Conservation (phyloP, 768 basidiomycete species). For the Lentinula boryana region DNA sequence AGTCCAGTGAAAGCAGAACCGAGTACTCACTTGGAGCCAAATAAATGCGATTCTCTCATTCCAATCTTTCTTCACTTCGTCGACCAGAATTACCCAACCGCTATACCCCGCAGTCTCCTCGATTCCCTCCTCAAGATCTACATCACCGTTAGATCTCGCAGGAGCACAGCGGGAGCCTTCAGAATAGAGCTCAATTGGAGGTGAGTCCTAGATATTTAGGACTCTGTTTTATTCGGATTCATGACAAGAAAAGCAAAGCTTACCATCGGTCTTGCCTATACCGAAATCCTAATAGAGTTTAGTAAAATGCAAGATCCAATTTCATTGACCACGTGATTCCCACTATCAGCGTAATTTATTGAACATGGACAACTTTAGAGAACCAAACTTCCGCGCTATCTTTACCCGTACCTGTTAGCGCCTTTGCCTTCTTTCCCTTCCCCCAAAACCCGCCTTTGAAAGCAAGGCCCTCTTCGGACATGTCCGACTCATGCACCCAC, state of each 20-base stretch:
- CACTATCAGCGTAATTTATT: too few species aligned
- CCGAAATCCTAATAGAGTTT: too few species aligned
- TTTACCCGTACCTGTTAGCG: background rate
- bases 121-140: background rate
- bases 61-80: background rate
- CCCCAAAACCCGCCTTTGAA: conserved; percentile 37
- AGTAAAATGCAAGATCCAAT: too few species aligned
- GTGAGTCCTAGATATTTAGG: too few species aligned
- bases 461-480: conserved; percentile 26
- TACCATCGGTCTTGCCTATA: too few species aligned
- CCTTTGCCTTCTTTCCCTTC: conserved; percentile 16
- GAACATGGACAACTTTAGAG: background rate
- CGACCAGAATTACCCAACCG: background rate
- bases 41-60: background rate
- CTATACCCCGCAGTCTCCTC: background rate
- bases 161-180: too few species aligned
- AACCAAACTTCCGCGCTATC: conserved; percentile 7
- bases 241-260: too few species aligned
- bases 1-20: background rate
- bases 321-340: too few species aligned
- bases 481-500: conserved; percentile 22
- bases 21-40: background rate
- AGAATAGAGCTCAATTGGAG: too few species aligned
- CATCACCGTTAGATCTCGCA: too few species aligned
- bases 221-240: too few species aligned